Base-by-base conservation (phyloP, 257 asterid species). In the Solanum verrucosum region DNA sequence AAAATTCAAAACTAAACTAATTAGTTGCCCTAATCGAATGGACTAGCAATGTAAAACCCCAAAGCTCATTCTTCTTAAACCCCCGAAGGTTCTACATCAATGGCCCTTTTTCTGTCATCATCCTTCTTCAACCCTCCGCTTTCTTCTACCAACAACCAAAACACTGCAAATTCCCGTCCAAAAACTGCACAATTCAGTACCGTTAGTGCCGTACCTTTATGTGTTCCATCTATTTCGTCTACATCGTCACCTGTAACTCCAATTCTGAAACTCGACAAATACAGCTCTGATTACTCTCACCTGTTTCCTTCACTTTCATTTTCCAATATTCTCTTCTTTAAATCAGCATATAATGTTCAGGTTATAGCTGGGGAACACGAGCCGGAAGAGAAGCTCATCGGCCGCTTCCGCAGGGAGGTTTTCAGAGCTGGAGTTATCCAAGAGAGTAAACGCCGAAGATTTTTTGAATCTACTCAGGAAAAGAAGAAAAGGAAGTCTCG, bases 401-500 rank as follows among this genome's bases (percentile, higher is more conserved):
- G 87, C 84, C 92, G 94, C 52, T 94, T 94, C 87, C 92, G 92
- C 11, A 89, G 93, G 40, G 93, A 91, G 77, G 92, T 91, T 4
- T 25, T 88, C 44, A 92, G 68, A 87, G 94, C 94, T 1, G 93
- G 95, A 33, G 88, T 94, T 44, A 21, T 93, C 8, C 93, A 84
- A 59, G 96, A 94, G 87, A 84, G 92, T 84, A 93, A 88, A 90
- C 93, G 94, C 59, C 87, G 98, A 56, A 88, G 93, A 42, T 93
- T 88, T 77, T 93, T 93, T 33, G 95, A 93, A 83, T 70, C 65
- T 65, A 85, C 87, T 9, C 95, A 88, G 84, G 94, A 92, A 59
- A 90, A 93, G 91, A 90, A 83, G 89, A 93, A 91, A 88, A 82
- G 95, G 59, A 94, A 93, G 81, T 6, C 90, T n/a, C 92, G 94